Percentiles rank a stretch among this genome's conserved stretches.
Evolutionary conservation across 2,329 filamentous ascomycete genomes (phyloP).

Genomic region (Rasamsonia emersonii): DNA sequence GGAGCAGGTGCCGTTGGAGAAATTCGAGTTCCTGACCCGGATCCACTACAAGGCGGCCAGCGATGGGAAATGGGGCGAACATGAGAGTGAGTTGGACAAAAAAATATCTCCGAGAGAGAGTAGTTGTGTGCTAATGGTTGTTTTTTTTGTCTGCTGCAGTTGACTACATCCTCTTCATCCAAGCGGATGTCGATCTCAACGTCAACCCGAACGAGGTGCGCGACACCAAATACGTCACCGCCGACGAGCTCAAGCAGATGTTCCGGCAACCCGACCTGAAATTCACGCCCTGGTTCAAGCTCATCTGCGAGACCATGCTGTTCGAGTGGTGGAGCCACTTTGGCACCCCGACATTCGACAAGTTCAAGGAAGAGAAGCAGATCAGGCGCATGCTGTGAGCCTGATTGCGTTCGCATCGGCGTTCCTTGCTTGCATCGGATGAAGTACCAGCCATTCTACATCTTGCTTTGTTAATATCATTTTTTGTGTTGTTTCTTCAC

Average conservation of each 20-base stretch:
- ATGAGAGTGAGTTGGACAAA: constrained; percentile 67
- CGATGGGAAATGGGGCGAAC: constrained; percentile 97
- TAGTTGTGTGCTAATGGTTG: not conserved
- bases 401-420: too few species aligned
- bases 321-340: constrained; percentile 96
- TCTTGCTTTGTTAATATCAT: too few species aligned
- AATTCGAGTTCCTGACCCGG: constrained; percentile 88
- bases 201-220: constrained; percentile 82
- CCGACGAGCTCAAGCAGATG: constrained; percentile 73
- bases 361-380: constrained; percentile 75
- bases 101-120: not conserved
- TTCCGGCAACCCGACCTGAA: constrained; percentile 72
- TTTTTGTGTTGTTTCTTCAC: too few species aligned
- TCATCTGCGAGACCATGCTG: constrained; percentile 95
- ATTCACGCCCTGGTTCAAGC: constrained; percentile 98
- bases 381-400: constrained; percentile 68
- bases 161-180: constrained; percentile 98
- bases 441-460: too few species aligned
- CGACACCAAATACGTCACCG: constrained; percentile 73
- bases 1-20: constrained; percentile 78
- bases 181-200: constrained; percentile 77
- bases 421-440: too few species aligned
- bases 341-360: constrained; percentile 63
- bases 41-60: constrained; percentile 98
- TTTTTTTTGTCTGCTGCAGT: constrained; percentile 45